Base-by-base conservation (phyloP, 805 yeast genomes). In the Monosporozyma aerobia region DNA sequence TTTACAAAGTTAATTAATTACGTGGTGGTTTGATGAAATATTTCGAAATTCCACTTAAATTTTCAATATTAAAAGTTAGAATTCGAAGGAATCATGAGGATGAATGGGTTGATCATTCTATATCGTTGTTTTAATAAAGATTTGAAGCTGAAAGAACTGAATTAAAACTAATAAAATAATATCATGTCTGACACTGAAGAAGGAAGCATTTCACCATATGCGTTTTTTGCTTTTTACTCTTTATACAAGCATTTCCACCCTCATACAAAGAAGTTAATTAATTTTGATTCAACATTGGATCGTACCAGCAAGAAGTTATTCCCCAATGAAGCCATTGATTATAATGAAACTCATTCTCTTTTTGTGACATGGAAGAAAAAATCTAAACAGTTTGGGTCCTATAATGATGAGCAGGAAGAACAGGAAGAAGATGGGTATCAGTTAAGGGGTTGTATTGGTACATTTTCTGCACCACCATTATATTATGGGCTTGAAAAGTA, bases 381-480 rank as follows among this genome's bases (percentile, higher is more conserved):
- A 19, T 53, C 57, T 3, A 72, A 13, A 8, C 29, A 35, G 5
- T 16, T 6, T 35, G 39, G n/a, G 5, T 13, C 16, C 1, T 35
- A 14, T 35, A 16, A 11, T 35, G 39, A 35, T 14, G 44, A 27
- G 29, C 7, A 50, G 32, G 52, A 48, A 14, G 39, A 35, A 5
- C 43, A 27, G 29, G 29, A 50, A 29, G 52, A 48, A 14, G 52
- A 53, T n/a, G 50, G 39, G 1, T 67, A 63, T 50, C 50, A 47
- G 9, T 71, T 92, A 48, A 73, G 98, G 44, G 99, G 99, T 0
- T 92, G 99, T 63, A 94, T 92, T 51, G 99, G 99, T 1, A 90
- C 96, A 0, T 94, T 94, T 65, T 71, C 75, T 19, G 69, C 77
- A 14, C 65, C 77, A 52, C 73, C 77, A 0, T 59, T 87, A 2